Conservation (phyloP, 306 rosid species). For the Oxytropis ochrocephala region DNA sequence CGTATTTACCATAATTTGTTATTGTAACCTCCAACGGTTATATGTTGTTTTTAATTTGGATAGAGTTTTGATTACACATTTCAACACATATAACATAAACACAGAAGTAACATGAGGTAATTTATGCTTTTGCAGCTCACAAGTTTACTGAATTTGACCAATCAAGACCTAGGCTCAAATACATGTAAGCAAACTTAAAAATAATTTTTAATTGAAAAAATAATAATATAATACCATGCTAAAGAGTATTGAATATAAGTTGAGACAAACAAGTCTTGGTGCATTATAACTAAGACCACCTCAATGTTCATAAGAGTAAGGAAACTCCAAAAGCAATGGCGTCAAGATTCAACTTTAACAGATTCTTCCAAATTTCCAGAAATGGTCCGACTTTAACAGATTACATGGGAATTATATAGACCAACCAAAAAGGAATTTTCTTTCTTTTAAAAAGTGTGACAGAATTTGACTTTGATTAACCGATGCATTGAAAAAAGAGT, state of each 20-base stretch:
- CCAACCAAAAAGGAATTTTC: not conserved
- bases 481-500: not conserved
- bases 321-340: not conserved
- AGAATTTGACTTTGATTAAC: not conserved
- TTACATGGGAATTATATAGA: not conserved
- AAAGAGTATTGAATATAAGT: not conserved
- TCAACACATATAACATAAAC: not conserved
- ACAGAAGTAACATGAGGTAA: not conserved
- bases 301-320: not conserved
- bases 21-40: no score
- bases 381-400: not conserved
- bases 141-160: not conserved
- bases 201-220: no score
- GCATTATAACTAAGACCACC: no score
- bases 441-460: not conserved
- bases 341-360: not conserved
- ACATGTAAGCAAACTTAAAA: not conserved
- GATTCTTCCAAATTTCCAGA: not conserved
- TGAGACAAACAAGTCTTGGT: not conserved
- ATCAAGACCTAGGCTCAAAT: not conserved
- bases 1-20: no score
- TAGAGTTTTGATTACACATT: no score
- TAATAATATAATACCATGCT: not conserved
- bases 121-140: not conserved
- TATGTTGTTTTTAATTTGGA: no score